These are phyloP conservation scores for Anisodus acutangulus DNA, from an alignment of 257 asterid genomes.

Conservation along the genomic window DNA sequence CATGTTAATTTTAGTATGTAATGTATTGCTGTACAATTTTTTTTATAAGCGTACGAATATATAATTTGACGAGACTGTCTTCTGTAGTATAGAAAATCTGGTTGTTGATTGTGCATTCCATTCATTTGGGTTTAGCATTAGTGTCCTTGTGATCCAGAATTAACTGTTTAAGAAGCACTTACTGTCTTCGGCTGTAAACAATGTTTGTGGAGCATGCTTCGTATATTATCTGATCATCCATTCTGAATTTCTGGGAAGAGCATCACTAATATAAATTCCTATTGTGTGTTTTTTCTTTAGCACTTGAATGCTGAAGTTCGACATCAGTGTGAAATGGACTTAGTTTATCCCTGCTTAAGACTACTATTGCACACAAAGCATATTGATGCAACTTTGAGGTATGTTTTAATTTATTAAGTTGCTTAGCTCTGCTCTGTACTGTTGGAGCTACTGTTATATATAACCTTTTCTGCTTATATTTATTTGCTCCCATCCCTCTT, in stretches of 20 bases:
- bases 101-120: neutral
- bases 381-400: constrained; percentile 10
- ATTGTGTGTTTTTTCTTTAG: neutral
- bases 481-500: neutral
- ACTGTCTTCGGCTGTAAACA: neutral
- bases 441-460: constrained; percentile 13
- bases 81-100: neutral
- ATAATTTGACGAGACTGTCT: constrained; percentile 22
- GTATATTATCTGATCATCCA: neutral
- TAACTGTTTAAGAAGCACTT: constrained; percentile 4
- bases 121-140: neutral
- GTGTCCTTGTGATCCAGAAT: neutral
- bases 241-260: neutral
- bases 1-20: constrained; percentile 8
- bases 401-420: neutral
- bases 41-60: neutral
- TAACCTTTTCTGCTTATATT: neutral
- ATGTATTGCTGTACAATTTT: neutral
- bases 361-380: neutral
- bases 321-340: neutral
- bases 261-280: neutral
- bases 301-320: constrained; percentile 3
- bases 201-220: neutral
- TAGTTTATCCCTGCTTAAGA: neutral
- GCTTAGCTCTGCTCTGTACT: constrained; percentile 12